Evolutionary conservation across 2,329 filamentous ascomycete species (phyloP), one percentile per base, ranked within the genome.

Genomic region (Celoporthe dispersa): DNA sequence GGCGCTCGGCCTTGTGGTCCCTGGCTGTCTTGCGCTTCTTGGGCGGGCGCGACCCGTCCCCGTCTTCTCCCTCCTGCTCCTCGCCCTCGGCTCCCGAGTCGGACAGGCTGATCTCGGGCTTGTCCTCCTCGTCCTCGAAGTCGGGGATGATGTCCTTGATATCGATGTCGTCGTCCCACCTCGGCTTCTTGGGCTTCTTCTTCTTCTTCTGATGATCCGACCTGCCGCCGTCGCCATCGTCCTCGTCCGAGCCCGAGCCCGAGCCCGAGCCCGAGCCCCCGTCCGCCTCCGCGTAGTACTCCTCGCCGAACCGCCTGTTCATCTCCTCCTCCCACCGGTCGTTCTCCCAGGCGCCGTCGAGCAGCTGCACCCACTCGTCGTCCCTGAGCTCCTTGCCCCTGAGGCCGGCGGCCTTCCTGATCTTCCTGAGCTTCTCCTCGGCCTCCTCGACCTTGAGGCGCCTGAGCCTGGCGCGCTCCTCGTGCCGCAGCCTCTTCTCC

Each of bases 91-190:
- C 82, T n/a, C 84, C 80, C 9, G 79, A 83, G 73, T 90, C 87
- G 6, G 88, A 88, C 1, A 91, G 81, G 1, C 82, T 82, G 70
- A 92, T 81, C 1, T 83, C 81, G 28, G 88, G 87, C 64, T 84
- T 81, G 31, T 62, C 78, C 22, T 85, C 82, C 8, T 88, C 88
- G 35, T 93, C 92, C 28, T 93, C 89, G 77, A 97, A 97, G 72
- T 97, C 93, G 1, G 94, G 94, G 37, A 97, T 84, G 65, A 98
- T 86, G 79, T 97, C 95, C 72, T 92, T 94, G 82, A 99, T 98
- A 78, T 98, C 94, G 75, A 99, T 98, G 78, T 99, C 96, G 77
- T 98, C 94, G 76, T 98, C 93, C 92, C 95, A 99, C 73, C 90
- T 92, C 12, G 93, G 94, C 82, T 97, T 97, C 85, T 93, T 94